Evolutionary conservation across 371 early-diverging fungal species (phyloP), one percentile per base, ranked within the genome.

Genomic region (Mucor ambiguus): DNA sequence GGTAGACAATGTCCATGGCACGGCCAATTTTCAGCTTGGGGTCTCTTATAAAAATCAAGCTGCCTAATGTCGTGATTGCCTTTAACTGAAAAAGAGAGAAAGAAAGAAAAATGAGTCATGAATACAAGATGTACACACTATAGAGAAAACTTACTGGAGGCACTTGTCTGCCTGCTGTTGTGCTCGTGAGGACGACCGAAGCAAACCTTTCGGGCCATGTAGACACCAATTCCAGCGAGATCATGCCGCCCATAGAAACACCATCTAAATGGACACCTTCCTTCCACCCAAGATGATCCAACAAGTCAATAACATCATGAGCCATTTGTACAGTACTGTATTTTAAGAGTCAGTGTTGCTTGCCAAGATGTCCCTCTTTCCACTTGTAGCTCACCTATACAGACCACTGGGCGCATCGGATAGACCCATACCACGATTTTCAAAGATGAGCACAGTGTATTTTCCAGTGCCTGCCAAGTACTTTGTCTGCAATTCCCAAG

Each of bases 201-300:
- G 48, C 32, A 46, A 82, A 70, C 26, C 71, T 37, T 24, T 64
- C 61, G 0, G 78, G 76, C 57, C 73, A 66, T 7, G 60, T 41
- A 26, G 60, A 57, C 8, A 73, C 81, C 49, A 89, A 59, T 43
- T 85, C 81, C 58, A 86, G 85, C 2, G 89, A 76, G 38, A 90
- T 83, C 90, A 90, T 90, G 26, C 88, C 88, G 28, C 92, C 91
- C 90, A 92, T 90, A 8, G 88, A 87, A 1, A 91, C 74, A 10
- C 92, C 92, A 54, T 80, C 75, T 30, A 91, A 38, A 68, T 89
- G 85, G 18, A 90, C 74, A n/a, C 85, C 71, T 2, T 77, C 57
- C 5, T 62, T 76, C 92, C 92, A 92, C 8, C 84, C 86, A 22
- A 92, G 55, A 30, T 87, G 82, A 33, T 82, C 81, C 44, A 92